phyloP scores from a whole-genome alignment of 805 yeast species.

The Candida montana region DNA sequence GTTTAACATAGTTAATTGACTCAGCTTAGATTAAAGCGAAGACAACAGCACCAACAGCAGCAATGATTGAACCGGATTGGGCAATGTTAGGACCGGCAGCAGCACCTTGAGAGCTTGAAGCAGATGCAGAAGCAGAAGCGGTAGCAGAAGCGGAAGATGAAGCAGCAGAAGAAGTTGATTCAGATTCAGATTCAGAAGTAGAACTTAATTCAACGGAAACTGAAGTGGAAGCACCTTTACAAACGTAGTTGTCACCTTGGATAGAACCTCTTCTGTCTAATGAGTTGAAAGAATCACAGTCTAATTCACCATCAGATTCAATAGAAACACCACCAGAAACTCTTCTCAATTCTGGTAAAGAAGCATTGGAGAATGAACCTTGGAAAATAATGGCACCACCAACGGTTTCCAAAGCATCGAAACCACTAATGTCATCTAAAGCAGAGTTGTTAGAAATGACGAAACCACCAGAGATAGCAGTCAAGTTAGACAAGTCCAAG shows the following conservation, averaged over 20 bases:
- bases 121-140: constrained; percentile 13
- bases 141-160: constrained; percentile 24
- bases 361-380: constrained; percentile 79
- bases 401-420: constrained; percentile 65
- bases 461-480: constrained; percentile 88
- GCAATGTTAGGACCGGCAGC: constrained; percentile 36
- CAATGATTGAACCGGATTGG: constrained; percentile 43
- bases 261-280: constrained; percentile 76
- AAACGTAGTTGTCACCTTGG: constrained; percentile 83
- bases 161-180: constrained; percentile 15
- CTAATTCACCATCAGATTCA: constrained; percentile 70
- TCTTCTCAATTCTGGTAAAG: constrained; percentile 64
- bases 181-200: constrained; percentile 17
- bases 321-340: constrained; percentile 92
- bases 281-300: constrained; percentile 71
- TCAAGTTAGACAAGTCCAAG: constrained; percentile 64
- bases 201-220: constrained; percentile 37
- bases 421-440: constrained; percentile 61
- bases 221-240: constrained; percentile 57
- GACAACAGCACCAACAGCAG: constrained; percentile 37
- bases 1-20: background rate
- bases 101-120: constrained; percentile 29
- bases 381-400: constrained; percentile 82
- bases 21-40: constrained; percentile 42
- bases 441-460: constrained; percentile 79